Evolutionary conservation across 1,139 yeast genomes (phyloP).

Genomic region (Geotrichum australiense): DNA sequence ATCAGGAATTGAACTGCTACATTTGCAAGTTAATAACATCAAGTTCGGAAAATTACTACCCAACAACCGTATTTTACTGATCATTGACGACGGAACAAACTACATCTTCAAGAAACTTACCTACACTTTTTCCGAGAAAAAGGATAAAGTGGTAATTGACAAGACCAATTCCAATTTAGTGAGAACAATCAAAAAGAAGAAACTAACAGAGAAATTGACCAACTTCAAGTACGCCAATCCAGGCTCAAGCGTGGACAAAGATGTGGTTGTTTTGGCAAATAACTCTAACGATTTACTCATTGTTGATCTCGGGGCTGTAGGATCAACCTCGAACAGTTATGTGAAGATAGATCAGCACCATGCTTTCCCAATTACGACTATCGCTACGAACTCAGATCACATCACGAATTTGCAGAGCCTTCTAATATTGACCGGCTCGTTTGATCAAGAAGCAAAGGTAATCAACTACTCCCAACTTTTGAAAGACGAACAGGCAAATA

Average conservation of each 20-base stretch:
- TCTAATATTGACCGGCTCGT: constrained; percentile 1
- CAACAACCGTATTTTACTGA: background rate
- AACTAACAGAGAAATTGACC: constrained; percentile 1
- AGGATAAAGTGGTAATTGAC: constrained; percentile 2
- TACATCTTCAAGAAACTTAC: background rate
- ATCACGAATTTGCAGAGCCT: background rate
- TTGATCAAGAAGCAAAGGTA: constrained; percentile 3
- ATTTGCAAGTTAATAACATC: background rate
- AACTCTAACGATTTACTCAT: constrained; percentile 1
- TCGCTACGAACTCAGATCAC: background rate
- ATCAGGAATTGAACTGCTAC: constrained; percentile 1
- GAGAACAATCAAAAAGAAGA: background rate
- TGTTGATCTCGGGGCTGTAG: background rate
- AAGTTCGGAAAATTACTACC: constrained; percentile 4
- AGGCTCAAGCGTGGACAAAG: background rate
- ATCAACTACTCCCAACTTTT: background rate
- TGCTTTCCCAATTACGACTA: constrained; percentile 2
- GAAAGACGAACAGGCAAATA: background rate
- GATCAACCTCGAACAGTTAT: background rate
- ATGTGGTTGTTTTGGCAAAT: background rate
- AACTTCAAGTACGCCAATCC: background rate
- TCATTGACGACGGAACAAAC: background rate
- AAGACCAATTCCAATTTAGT: background rate
- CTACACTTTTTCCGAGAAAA: constrained; percentile 1
- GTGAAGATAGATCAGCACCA: constrained; percentile 1